phyloP scores from a whole-genome alignment of 768 basidiomycete genomes.

The Agaricus sinodeliciosus region DNA sequence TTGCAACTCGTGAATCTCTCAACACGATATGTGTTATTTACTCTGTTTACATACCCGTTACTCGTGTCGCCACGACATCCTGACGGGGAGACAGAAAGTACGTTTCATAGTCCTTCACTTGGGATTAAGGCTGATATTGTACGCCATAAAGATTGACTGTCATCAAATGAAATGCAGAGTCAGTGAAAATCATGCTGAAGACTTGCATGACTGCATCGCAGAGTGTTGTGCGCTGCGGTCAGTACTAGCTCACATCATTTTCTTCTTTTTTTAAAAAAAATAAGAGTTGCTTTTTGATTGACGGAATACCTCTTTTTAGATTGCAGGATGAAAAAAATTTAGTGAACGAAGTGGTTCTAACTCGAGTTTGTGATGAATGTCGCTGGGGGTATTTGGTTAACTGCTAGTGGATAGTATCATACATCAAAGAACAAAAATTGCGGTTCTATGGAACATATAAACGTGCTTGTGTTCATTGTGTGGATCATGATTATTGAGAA shows the following conservation, averaged over 20 bases:
- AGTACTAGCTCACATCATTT: not conserved
- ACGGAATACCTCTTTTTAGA: not conserved
- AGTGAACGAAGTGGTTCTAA: not conserved
- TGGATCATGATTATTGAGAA: no score
- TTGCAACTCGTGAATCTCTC: not conserved
- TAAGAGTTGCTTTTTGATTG: not conserved
- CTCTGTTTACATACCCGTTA: constrained; percentile 7
- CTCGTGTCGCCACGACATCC: constrained; percentile 1
- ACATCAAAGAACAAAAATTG: not conserved
- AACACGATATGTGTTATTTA: constrained; percentile 1
- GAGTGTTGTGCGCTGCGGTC: not conserved
- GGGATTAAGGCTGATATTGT: not conserved
- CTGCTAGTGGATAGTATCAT: not conserved
- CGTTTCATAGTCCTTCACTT: no score
- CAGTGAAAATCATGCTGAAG: not conserved
- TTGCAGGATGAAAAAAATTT: constrained; percentile 2
- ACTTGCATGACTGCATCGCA: not conserved
- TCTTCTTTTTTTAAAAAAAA: no score
- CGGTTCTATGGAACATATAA: no score
- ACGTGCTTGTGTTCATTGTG: no score
- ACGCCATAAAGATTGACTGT: not conserved
- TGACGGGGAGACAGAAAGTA: constrained; percentile 7
- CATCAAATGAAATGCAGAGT: not conserved
- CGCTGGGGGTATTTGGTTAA: constrained; percentile 2
- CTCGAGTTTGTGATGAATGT: constrained; percentile 4